Evolutionary conservation across 768 basidiomycete genomes (phyloP).

Genomic region (Cyathus striatus): DNA sequence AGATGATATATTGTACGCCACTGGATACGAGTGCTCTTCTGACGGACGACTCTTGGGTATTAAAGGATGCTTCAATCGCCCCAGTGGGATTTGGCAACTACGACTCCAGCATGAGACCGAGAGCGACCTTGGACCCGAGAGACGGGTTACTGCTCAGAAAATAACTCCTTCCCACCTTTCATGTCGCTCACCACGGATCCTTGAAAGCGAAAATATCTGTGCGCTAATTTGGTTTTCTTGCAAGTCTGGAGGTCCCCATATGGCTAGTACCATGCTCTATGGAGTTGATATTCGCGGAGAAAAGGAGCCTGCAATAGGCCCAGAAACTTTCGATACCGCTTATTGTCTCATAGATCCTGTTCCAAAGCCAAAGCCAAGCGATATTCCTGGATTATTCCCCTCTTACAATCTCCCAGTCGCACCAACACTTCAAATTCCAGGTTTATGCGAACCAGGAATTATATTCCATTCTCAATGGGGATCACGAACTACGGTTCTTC

Average conservation of each 20-base stretch:
- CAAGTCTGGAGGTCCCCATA: conserved; percentile 53
- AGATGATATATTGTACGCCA: conserved; percentile 41
- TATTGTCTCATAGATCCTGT: conserved; percentile 35
- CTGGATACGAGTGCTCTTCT: conserved; percentile 53
- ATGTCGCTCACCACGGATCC: conserved; percentile 56
- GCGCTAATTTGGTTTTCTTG: conserved; percentile 52
- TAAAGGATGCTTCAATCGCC: conserved; percentile 56
- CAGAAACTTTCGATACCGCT: conserved; percentile 1
- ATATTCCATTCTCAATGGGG: conserved; percentile 50
- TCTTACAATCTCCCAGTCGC: conserved; percentile 37
- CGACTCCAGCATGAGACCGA: conserved; percentile 4
- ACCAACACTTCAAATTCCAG: conserved; percentile 20
- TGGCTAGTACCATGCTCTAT: conserved; percentile 49
- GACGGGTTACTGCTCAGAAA: conserved; percentile 26
- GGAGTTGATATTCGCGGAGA: conserved; percentile 27
- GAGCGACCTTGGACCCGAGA: background rate
- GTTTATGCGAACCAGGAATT: conserved; percentile 16
- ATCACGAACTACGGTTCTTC: conserved; percentile 45
- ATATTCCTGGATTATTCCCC: conserved; percentile 64
- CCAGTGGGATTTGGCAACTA: conserved; percentile 52
- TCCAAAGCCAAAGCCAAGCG: conserved; percentile 25
- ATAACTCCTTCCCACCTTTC: conserved; percentile 39
- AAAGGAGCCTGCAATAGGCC: background rate
- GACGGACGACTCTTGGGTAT: conserved; percentile 59
- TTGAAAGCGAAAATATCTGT: conserved; percentile 15